Evolutionary conservation across 352 stramenopile genomes (phyloP).

Genomic region (Globisporangium echinulatum): DNA sequence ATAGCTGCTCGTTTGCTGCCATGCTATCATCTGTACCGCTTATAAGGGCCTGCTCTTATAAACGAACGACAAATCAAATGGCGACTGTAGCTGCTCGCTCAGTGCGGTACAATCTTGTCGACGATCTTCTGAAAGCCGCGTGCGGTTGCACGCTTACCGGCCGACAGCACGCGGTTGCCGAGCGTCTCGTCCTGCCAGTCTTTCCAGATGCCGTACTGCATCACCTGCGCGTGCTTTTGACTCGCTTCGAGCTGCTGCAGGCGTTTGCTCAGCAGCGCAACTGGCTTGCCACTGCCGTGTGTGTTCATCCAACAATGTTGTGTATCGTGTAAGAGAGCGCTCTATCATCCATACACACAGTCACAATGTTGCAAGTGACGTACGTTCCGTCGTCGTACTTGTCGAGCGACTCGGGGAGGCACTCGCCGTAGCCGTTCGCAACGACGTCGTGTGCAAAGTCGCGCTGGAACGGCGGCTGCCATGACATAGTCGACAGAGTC

Average conservation of each 20-base stretch:
- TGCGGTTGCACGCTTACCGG: slow-evolving; percentile 48
- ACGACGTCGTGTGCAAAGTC: slow-evolving; percentile 64
- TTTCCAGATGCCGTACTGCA: slow-evolving; percentile 81
- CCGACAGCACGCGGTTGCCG: slow-evolving; percentile 48
- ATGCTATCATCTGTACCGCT: too few species aligned
- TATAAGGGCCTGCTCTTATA: too few species aligned
- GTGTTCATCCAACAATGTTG: not conserved
- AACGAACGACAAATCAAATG: too few species aligned
- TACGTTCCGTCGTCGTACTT: slow-evolving; percentile 65
- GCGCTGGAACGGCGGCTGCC: slow-evolving; percentile 34
- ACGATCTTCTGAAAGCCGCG: slow-evolving; percentile 40
- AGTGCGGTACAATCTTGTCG: slow-evolving; percentile 19
- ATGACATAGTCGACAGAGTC: too few species aligned
- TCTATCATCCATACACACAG: not conserved
- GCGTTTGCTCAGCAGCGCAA: slow-evolving; percentile 27
- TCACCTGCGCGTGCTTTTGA: slow-evolving; percentile 63
- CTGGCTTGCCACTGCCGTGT: not conserved
- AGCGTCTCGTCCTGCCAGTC: slow-evolving; percentile 72
- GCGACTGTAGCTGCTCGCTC: not conserved
- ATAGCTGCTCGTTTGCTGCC: too few species aligned
- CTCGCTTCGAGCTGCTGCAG: slow-evolving; percentile 43
- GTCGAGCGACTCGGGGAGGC: slow-evolving; percentile 44
- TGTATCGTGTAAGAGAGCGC: not conserved
- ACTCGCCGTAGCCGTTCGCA: slow-evolving; percentile 51
- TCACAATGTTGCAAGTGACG: slow-evolving; percentile 8